phyloP scores from a whole-genome alignment of 495 filamentous ascomycete species.

The Penicillium ucsense region DNA sequence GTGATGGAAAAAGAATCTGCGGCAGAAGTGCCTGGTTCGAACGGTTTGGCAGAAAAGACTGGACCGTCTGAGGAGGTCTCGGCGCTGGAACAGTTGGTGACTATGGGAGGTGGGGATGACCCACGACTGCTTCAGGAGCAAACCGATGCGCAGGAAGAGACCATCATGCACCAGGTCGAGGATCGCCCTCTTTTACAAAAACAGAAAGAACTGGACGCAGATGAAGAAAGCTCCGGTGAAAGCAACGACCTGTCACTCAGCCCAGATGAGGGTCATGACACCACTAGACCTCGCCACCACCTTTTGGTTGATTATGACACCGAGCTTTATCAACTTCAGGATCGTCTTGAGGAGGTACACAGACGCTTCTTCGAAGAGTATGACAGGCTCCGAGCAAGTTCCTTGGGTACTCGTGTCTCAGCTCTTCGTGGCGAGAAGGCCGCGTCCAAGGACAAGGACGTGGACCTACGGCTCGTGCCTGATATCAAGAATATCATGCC shows the following conservation, averaged over 20 bases:
- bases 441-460: constrained; percentile 38
- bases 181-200: constrained; percentile 79
- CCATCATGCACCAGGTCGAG: constrained; percentile 77
- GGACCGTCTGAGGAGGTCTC: constrained; percentile 33
- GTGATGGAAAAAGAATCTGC: constrained; percentile 8
- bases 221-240: constrained; percentile 55
- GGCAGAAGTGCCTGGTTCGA: constrained; percentile 24
- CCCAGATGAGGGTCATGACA: constrained; percentile 34
- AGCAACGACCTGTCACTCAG: constrained; percentile 27
- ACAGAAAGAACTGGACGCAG: constrained; percentile 78
- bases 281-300: constrained; percentile 54
- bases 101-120: constrained; percentile 67
- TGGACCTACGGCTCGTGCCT: constrained; percentile 62
- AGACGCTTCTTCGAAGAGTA: constrained; percentile 73
- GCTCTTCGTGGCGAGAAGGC: constrained; percentile 46
- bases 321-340: constrained; percentile 66
- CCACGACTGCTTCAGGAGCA: constrained; percentile 62
- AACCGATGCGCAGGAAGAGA: constrained; percentile 70
- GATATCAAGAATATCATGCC: constrained; percentile 80
- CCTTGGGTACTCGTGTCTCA: constrained; percentile 49
- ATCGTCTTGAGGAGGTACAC: constrained; percentile 67
- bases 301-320: constrained; percentile 75
- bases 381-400: constrained; percentile 40
- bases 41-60: constrained; percentile 20
- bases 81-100: constrained; percentile 63